phyloP scores from a whole-genome alignment of 2,329 filamentous ascomycete genomes.

The Cladosporium sp. region DNA sequence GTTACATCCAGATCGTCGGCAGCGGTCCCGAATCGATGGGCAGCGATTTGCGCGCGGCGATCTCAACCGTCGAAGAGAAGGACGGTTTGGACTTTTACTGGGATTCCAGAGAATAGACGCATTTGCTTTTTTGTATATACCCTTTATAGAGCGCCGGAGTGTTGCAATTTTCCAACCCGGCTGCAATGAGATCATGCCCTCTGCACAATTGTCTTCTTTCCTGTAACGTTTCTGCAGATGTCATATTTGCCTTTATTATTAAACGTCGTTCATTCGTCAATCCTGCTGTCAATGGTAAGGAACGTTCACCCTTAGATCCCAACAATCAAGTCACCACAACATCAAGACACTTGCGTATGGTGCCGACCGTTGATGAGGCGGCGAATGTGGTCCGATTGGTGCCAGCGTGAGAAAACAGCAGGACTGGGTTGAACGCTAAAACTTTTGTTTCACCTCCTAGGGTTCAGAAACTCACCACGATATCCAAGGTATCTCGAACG shows the following conservation, averaged over 20 bases:
- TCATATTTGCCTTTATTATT: background rate
- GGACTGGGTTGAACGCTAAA: too few species aligned
- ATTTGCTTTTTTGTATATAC: background rate
- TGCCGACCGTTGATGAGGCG: too few species aligned
- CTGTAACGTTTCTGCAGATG: background rate
- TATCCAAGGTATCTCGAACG: too few species aligned
- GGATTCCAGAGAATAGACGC: slow-evolving; percentile 18
- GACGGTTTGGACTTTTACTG: slow-evolving; percentile 17
- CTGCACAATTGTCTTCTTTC: background rate
- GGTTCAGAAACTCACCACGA: too few species aligned
- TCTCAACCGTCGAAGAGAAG: slow-evolving; percentile 21
- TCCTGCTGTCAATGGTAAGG: too few species aligned
- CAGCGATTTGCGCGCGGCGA: slow-evolving; percentile 28
- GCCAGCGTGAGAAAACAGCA: too few species aligned
- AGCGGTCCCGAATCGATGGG: slow-evolving; percentile 34
- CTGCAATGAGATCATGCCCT: slow-evolving; percentile 2
- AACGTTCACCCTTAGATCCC: too few species aligned
- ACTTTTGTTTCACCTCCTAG: too few species aligned
- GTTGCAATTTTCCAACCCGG: too few species aligned
- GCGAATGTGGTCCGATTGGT: too few species aligned
- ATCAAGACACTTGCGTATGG: too few species aligned
- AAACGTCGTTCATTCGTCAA: background rate
- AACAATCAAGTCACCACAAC: too few species aligned
- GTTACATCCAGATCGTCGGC: slow-evolving; percentile 24
- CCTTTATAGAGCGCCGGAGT: background rate